Evolutionary conservation across 2,329 filamentous ascomycete species (phyloP).

Genomic region (Eutypella sp.): DNA sequence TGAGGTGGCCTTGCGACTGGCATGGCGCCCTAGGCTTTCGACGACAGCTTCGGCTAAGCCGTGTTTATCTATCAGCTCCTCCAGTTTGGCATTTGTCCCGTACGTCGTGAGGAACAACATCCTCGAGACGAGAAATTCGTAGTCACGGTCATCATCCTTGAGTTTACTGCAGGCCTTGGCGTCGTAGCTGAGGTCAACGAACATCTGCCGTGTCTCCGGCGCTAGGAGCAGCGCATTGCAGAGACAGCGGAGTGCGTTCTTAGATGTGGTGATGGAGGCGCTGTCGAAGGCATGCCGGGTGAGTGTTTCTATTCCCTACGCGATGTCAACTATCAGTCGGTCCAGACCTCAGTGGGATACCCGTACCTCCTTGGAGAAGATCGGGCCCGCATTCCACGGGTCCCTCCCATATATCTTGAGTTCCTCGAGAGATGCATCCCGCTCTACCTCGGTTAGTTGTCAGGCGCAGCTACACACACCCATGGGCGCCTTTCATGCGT

Average conservation of each 20-base stretch:
- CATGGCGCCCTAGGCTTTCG: constrained; percentile 66
- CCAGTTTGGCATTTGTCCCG: constrained; percentile 62
- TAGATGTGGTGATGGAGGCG: constrained; percentile 56
- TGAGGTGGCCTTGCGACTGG: constrained; percentile 34
- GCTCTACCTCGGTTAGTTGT: constrained; percentile 43
- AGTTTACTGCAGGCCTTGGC: constrained; percentile 65
- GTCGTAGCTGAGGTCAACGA: constrained; percentile 66
- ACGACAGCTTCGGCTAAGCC: constrained; percentile 64
- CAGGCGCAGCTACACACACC: constrained; percentile 4
- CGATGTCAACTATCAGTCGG: constrained; percentile 7
- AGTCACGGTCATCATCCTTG: constrained; percentile 68
- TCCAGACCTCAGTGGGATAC: constrained; percentile 1
- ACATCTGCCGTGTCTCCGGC: constrained; percentile 61
- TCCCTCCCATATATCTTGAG: constrained; percentile 77
- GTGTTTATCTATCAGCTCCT: constrained; percentile 60
- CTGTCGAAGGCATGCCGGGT: constrained; percentile 68
- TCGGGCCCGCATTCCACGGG: constrained; percentile 67
- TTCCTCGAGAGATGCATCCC: constrained; percentile 56
- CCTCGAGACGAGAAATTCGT: constrained; percentile 80
- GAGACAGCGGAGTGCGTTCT: constrained; percentile 74
- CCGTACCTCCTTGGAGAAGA: constrained; percentile 72
- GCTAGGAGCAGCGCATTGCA: constrained; percentile 78
- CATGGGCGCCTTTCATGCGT: constrained; percentile 22
- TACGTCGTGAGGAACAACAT: constrained; percentile 80
- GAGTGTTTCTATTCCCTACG: constrained; percentile 69